A percentile compares a stretch with the other conserved stretches of the same genome.
phyloP scores from a whole-genome alignment of 2,329 filamentous ascomycete species.

The Alternaria infectoria region DNA sequence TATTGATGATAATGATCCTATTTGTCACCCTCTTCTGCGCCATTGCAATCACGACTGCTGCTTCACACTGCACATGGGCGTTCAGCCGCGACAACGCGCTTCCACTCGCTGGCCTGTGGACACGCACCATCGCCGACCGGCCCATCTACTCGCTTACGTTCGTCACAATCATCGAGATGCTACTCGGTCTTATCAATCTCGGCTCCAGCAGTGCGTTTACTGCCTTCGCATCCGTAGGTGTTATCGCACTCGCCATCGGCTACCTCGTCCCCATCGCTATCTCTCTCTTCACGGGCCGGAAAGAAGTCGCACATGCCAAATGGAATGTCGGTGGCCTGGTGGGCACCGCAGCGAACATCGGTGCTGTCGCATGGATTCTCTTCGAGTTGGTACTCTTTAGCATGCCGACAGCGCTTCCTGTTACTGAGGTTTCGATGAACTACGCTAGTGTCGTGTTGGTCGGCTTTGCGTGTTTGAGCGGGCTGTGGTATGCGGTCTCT shows the following conservation, averaged over 20 bases:
- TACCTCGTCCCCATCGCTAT: not conserved
- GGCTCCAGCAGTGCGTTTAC: not conserved
- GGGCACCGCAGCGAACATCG: not conserved
- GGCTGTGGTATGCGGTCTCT: slow-evolving; percentile 4
- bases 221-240: not conserved
- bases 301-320: not conserved
- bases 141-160: slow-evolving; percentile 57
- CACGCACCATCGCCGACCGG: slow-evolving; percentile 5
- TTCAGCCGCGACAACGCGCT: slow-evolving; percentile 55
- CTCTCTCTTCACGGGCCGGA: not conserved
- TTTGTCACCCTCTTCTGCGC: slow-evolving; percentile 61
- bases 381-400: not conserved
- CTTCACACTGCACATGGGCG: slow-evolving; percentile 56
- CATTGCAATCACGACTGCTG: slow-evolving; percentile 60
- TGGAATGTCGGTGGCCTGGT: not conserved
- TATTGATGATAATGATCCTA: slow-evolving; percentile 58
- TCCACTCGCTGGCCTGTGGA: slow-evolving; percentile 49
- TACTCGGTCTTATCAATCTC: not conserved
- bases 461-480: slow-evolving; percentile 48
- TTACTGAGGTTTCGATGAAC: slow-evolving; percentile 58
- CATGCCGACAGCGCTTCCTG: not conserved
- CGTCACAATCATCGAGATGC: not conserved
- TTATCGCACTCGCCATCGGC: not conserved
- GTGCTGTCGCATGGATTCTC: not conserved
- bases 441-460: slow-evolving; percentile 64